A percentile compares a stretch with the other conserved stretches of the same genome.
phyloP scores from a whole-genome alignment of 179 eudicot species.

The Silene noctiflora region DNA sequence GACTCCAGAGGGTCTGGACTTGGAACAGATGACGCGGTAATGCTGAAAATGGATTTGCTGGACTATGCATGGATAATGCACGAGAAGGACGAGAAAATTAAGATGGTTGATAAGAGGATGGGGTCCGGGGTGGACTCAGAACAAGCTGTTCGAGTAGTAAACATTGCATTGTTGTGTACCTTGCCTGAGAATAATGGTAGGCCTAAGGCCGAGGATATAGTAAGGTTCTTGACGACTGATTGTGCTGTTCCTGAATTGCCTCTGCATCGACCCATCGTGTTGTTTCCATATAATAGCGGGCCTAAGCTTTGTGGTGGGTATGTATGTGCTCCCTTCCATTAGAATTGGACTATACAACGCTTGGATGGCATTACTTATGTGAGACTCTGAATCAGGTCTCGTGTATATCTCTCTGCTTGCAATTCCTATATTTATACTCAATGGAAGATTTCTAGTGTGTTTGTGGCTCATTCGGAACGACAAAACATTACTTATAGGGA shows the following conservation, averaged over 20 bases:
- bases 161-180: conserved; percentile 63
- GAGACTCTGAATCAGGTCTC: too few species aligned
- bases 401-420: too few species aligned
- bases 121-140: conserved; percentile 47
- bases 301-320: conserved; percentile 36
- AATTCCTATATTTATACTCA: too few species aligned
- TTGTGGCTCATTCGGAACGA: too few species aligned
- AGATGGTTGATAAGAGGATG: conserved; percentile 60
- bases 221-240: conserved; percentile 40
- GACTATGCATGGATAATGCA: conserved; percentile 70
- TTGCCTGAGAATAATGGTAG: conserved; percentile 63
- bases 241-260: conserved; percentile 51
- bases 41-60: conserved; percentile 45
- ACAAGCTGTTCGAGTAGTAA: conserved; percentile 56
- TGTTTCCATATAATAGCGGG: conserved; percentile 36
- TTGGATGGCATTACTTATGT: too few species aligned
- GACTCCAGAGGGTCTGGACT: neutral
- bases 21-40: conserved; percentile 13
- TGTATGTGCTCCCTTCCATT: conserved; percentile 32
- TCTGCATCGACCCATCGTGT: conserved; percentile 43
- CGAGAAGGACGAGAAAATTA: conserved; percentile 44
- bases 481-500: too few species aligned
- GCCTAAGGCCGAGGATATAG: conserved; percentile 56
- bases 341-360: neutral
- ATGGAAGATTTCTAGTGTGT: too few species aligned